phyloP scores from a whole-genome alignment of 192 early-diverging fungal genomes.

The Coemansia sp. region DNA sequence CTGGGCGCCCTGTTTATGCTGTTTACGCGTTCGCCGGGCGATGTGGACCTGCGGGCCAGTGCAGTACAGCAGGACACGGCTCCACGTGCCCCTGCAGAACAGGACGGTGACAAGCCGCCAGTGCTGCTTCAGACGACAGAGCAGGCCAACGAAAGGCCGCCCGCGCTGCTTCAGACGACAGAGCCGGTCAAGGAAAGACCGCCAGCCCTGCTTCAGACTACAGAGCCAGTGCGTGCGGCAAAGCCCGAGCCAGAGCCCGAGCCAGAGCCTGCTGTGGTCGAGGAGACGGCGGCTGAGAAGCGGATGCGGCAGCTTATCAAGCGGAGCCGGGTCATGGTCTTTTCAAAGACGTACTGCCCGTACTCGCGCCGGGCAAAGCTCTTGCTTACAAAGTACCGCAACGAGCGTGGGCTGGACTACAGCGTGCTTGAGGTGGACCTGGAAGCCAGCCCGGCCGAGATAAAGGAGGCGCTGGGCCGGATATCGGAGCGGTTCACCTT shows the following conservation, averaged over 20 bases:
- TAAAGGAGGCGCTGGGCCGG: conserved; percentile 49
- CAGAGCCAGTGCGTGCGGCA: neutral
- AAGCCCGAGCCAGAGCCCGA: neutral
- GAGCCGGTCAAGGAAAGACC: neutral
- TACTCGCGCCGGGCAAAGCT: conserved; percentile 60
- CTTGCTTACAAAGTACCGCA: conserved; percentile 39
- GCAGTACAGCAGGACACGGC: too few relatives aligned
- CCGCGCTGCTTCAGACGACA: neutral
- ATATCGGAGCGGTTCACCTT: conserved; percentile 55
- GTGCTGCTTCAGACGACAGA: neutral
- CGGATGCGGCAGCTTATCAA: conserved; percentile 25
- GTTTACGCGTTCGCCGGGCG: neutral
- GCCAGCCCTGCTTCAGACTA: neutral
- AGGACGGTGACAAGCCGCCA: too few relatives aligned
- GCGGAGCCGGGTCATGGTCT: conserved; percentile 54
- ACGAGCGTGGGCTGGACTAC: conserved; percentile 34
- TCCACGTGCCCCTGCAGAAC: too few relatives aligned
- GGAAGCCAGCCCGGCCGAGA: conserved; percentile 49
- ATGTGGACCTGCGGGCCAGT: too few relatives aligned
- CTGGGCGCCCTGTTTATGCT: conserved; percentile 12
- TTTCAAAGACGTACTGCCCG: conserved; percentile 73
- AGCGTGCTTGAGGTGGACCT: conserved; percentile 52
- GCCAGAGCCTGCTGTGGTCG: neutral
- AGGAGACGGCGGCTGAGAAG: conserved; percentile 9
- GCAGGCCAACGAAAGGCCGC: neutral